Evolutionary conservation across 129 eudicot species (phyloP), one percentile per base, ranked within the genome.

Genomic region (Solidago caesia): DNA sequence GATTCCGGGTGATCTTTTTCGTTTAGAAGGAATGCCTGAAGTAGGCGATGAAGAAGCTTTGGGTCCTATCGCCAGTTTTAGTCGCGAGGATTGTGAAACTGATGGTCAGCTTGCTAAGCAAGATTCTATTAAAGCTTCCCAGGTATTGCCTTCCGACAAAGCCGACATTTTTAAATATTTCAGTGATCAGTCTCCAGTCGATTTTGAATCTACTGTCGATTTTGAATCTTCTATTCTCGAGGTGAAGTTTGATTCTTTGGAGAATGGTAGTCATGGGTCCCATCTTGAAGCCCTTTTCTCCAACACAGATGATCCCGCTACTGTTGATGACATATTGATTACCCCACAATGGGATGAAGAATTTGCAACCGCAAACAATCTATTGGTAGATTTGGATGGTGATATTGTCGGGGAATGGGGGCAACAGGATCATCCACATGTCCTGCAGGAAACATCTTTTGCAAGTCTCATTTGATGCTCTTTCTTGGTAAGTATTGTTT

Each of bases 191-290:
- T 60, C 80, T 8, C 79, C 82, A 46, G 69, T 59, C 15, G 62
- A 8, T 9, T 15, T 12, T 73, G 74, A 56, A 56, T 70, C 85
- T 60, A 29, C 15, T 1, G 70, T 88, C 21, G 96, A 88, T 72
- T 86, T 88, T 65, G 87, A 80, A 21, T 58, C 83, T 73, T 89
- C 89, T 43, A 81, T 91, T 25, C 87, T 88, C 45, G 97, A 91
- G 48, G 97, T 91, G 72, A 85, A 86, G 74, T 91, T 91, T 76
- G 49, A 70, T 74, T 76, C 82, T 15, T 14, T 64, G 55, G 80
- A 61, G 44, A 44, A 26, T 48, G 66, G 70, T 46, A 42, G 56
- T 45, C 57, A 76, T 8, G 73, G 67, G 68, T 72, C 78, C 26
- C 70, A 81, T 53, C 84, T 91, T 59, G 90, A 84, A 80, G 82